A percentile compares a stretch with the other conserved stretches of the same genome.
Evolutionary conservation across 495 filamentous ascomycete genomes (phyloP).

Genomic region (Penicillium argentinense): DNA sequence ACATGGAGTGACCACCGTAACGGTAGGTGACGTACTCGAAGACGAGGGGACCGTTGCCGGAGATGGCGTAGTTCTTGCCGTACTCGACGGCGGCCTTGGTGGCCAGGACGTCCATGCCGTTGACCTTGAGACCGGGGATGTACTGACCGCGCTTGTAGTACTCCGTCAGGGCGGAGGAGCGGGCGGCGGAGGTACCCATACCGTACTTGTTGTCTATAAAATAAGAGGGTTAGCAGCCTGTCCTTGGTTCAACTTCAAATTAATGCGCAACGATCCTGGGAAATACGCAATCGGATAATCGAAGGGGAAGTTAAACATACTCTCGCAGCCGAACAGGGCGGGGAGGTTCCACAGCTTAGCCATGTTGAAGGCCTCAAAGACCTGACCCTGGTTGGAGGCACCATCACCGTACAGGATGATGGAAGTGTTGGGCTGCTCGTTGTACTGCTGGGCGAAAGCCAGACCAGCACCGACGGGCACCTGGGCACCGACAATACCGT

Average conservation of each 20-base stretch:
- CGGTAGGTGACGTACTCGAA: conserved; percentile 99
- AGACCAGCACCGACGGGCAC: conserved; percentile 96
- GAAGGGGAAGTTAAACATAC: conserved; percentile 52
- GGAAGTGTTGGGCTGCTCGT: conserved; percentile 75
- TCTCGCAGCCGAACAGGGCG: conserved; percentile 95
- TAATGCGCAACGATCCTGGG: neutral
- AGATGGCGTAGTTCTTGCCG: conserved; percentile 78
- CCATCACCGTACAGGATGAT: conserved; percentile 95
- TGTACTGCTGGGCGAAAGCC: conserved; percentile 96
- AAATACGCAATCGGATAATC: neutral
- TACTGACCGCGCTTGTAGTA: conserved; percentile 99
- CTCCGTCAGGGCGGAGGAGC: conserved; percentile 91
- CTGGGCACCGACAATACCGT: conserved; percentile 98
- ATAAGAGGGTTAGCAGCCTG: conserved; percentile 13
- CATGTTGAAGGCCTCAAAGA: conserved; percentile 99
- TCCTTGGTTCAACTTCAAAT: too few species aligned
- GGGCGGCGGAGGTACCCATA: conserved; percentile 96
- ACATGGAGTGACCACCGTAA: conserved; percentile 99
- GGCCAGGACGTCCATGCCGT: conserved; percentile 98
- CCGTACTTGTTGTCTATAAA: conserved; percentile 97
- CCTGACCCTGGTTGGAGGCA: conserved; percentile 97
- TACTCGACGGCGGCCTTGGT: conserved; percentile 94
- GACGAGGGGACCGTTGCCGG: conserved; percentile 87
- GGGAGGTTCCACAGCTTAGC: conserved; percentile 98
- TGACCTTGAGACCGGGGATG: conserved; percentile 98